phyloP scores from a whole-genome alignment of 495 filamentous ascomycete genomes.

The Penicillium dipodomyicola region DNA sequence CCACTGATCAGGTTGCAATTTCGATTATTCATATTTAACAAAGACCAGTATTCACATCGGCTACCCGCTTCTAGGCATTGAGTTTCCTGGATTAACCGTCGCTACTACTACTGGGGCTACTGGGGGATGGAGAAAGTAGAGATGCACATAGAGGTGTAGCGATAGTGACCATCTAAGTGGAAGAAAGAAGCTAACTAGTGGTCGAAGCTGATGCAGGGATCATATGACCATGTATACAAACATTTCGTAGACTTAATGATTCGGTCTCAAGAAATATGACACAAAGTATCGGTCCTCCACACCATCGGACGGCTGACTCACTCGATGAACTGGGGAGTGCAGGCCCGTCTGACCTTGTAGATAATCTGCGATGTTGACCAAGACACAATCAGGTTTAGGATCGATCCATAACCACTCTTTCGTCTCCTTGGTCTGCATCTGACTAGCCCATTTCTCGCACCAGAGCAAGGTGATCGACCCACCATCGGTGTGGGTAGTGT shows the following conservation, averaged over 20 bases:
- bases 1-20: too few relatives aligned
- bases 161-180: too few relatives aligned
- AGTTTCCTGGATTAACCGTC: too few relatives aligned
- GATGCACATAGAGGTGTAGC: too few relatives aligned
- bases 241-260: not conserved
- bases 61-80: too few relatives aligned
- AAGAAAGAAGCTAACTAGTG: too few relatives aligned
- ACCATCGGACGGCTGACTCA: constrained; percentile 30
- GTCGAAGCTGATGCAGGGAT: too few relatives aligned
- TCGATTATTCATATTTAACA: too few relatives aligned
- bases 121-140: too few relatives aligned
- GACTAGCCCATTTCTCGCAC: constrained; percentile 23
- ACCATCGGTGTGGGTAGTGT: constrained; percentile 20
- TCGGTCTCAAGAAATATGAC: constrained; percentile 31
- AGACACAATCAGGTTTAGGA: constrained; percentile 18
- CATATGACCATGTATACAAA: too few relatives aligned
- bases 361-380: constrained; percentile 33
- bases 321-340: constrained; percentile 26
- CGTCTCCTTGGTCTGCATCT: constrained; percentile 18
- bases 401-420: constrained; percentile 21
- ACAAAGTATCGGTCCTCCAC: constrained; percentile 27
- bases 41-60: too few relatives aligned
- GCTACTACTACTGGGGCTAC: too few relatives aligned
- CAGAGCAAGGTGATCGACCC: constrained; percentile 23
- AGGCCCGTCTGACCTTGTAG: constrained; percentile 27